Evolutionary conservation across 2,329 filamentous ascomycete genomes (phyloP).

Genomic region (Fusarium sororula): DNA sequence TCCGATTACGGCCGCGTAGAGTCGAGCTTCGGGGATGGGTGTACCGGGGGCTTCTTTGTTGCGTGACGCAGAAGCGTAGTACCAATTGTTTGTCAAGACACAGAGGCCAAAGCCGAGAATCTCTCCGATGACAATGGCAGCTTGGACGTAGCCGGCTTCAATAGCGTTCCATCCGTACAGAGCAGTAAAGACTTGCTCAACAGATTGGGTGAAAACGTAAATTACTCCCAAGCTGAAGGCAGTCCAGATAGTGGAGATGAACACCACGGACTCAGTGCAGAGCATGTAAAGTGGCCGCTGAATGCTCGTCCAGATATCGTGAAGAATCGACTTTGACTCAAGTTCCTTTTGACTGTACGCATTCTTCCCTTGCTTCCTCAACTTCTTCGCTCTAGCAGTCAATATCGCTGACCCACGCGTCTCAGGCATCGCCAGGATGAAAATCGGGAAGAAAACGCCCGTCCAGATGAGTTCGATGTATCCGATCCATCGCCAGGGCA

Average conservation of each 20-base stretch:
- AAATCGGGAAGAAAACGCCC: constrained; percentile 15
- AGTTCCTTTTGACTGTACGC: constrained; percentile 15
- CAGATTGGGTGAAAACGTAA: constrained; percentile 21
- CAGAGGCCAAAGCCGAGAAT: constrained; percentile 17
- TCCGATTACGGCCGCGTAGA: constrained; percentile 18
- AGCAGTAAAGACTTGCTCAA: constrained; percentile 11
- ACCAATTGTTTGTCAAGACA: constrained; percentile 16
- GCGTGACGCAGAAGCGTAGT: constrained; percentile 23
- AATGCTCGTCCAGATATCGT: not conserved
- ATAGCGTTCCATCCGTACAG: constrained; percentile 22
- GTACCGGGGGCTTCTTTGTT: constrained; percentile 18
- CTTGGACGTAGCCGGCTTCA: constrained; percentile 16
- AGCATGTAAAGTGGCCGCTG: constrained; percentile 26
- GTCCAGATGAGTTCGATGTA: constrained; percentile 33
- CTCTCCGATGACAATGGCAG: constrained; percentile 20
- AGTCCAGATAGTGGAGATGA: constrained; percentile 15
- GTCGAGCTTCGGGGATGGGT: constrained; percentile 26
- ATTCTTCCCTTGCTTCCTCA: constrained; percentile 1
- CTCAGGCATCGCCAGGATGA: constrained; percentile 24
- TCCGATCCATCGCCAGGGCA: constrained; percentile 22
- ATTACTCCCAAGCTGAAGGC: constrained; percentile 15
- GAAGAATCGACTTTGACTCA: constrained; percentile 9
- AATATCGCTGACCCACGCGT: constrained; percentile 12
- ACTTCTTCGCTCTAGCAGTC: not conserved
- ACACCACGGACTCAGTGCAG: constrained; percentile 11